A percentile compares a stretch with the other conserved stretches of the same genome.
These are phyloP conservation scores for Microthyrium microscopicum DNA, from an alignment of 2,329 filamentous ascomycete genomes.

Conservation along the genomic window DNA sequence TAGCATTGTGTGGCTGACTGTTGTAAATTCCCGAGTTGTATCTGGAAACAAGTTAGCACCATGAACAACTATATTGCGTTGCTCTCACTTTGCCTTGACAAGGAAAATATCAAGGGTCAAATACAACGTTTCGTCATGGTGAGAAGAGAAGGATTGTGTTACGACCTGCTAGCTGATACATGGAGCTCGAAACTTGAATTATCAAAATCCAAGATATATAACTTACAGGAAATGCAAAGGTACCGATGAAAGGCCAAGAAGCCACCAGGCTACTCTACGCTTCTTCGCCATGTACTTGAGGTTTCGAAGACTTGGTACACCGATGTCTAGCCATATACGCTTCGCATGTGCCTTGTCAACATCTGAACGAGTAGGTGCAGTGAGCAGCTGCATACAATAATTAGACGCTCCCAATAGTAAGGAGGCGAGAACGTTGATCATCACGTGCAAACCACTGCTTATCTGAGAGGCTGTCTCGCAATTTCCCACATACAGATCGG, in stretches of 20 bases:
- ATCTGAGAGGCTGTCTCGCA: conserved; percentile 8
- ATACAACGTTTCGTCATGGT: too few species aligned
- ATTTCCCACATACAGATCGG: conserved; percentile 5
- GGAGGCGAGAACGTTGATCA: conserved; percentile 13
- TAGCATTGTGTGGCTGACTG: too few species aligned
- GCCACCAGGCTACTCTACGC: conserved; percentile 9
- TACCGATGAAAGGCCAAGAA: conserved; percentile 11
- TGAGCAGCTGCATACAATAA: conserved; percentile 14
- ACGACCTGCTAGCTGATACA: conserved; percentile 16
- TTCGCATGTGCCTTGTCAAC: conserved; percentile 12
- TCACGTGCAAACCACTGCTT: conserved; percentile 10
- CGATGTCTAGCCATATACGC: conserved; percentile 13
- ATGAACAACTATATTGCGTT: too few species aligned
- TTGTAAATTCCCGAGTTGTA: too few species aligned
- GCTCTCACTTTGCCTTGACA: too few species aligned
- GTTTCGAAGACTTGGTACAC: conserved; percentile 12
- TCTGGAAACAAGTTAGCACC: too few species aligned
- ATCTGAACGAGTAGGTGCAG: conserved; percentile 13
- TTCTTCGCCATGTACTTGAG: conserved; percentile 9
- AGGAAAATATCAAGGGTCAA: too few species aligned
- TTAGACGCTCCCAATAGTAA: conserved; percentile 12
- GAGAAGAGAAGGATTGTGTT: too few species aligned
- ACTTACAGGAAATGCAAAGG: conserved; percentile 12
- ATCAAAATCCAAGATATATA: not conserved
- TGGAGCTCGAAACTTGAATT: conserved; percentile 6